Conservation (phyloP, 495 filamentous ascomycete genomes). For the Xylaria intraflava region DNA sequence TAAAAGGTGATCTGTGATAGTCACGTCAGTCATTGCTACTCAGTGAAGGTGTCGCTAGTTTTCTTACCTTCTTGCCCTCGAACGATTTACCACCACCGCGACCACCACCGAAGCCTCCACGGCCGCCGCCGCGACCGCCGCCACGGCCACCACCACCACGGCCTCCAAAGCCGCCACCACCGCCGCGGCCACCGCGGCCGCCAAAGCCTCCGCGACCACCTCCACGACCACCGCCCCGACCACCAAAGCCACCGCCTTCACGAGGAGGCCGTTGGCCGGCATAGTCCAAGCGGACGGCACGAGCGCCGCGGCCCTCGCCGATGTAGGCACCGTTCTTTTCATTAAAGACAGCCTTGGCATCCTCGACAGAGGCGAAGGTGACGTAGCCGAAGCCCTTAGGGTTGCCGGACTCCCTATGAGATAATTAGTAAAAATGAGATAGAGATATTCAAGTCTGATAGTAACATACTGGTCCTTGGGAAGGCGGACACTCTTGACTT, state of each 20-base stretch:
- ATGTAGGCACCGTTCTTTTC: slow-evolving; percentile 70
- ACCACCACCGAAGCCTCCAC: slow-evolving; percentile 38
- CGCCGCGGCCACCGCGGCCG: slow-evolving; percentile 42
- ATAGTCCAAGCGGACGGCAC: slow-evolving; percentile 83
- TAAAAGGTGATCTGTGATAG: slow-evolving; percentile 61
- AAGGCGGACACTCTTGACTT: slow-evolving; percentile 72
- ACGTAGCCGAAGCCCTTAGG: slow-evolving; percentile 97
- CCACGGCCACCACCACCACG: slow-evolving; percentile 40
- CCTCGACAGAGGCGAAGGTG: slow-evolving; percentile 73
- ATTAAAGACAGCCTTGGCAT: slow-evolving; percentile 71
- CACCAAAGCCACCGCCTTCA: slow-evolving; percentile 44
- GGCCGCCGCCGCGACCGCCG: slow-evolving; percentile 34
- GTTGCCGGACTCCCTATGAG: slow-evolving; percentile 62
- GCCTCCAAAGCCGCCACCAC: slow-evolving; percentile 35
- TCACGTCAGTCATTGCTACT: neutral
- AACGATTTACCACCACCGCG: slow-evolving; percentile 46
- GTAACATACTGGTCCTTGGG: slow-evolving; percentile 70
- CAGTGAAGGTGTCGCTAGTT: neutral
- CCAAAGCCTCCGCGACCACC: slow-evolving; percentile 38
- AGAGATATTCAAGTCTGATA: neutral
- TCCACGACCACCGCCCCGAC: slow-evolving; percentile 45
- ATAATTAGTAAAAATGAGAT: slow-evolving; percentile 30
- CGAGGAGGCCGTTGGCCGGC: slow-evolving; percentile 65
- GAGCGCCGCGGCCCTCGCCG: slow-evolving; percentile 49
- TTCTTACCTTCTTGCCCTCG: slow-evolving; percentile 67